A percentile compares a stretch with the other conserved stretches of the same genome.
These are phyloP conservation scores for Glycine tomentella DNA, from an alignment of 306 rosid species.

Conservation along the genomic window DNA sequence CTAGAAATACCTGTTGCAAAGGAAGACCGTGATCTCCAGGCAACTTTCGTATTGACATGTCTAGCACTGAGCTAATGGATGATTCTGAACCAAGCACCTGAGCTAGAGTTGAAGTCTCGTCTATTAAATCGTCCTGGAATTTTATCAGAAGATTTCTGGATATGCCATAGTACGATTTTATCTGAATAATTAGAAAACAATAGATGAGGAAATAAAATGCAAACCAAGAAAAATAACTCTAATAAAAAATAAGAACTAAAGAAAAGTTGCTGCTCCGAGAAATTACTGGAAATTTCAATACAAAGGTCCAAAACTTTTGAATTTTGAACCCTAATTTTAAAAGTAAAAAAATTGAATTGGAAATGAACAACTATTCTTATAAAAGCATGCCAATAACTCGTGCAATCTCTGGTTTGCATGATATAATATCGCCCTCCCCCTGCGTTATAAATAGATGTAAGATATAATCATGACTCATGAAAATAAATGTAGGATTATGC, in stretches of 20 bases:
- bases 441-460: too few species aligned
- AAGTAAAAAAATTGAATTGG: not conserved
- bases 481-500: too few species aligned
- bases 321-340: not conserved
- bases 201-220: not conserved
- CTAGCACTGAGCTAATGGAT: too few species aligned
- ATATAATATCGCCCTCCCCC: too few species aligned
- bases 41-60: too few species aligned
- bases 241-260: not conserved
- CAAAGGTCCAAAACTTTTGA: not conserved
- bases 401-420: too few species aligned
- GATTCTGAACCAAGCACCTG: too few species aligned
- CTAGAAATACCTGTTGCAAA: too few species aligned
- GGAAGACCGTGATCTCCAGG: too few species aligned
- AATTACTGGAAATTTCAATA: constrained; percentile 9
- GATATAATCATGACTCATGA: not conserved
- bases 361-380: constrained; percentile 7
- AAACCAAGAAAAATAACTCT: constrained; percentile 10
- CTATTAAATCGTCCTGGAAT: constrained; percentile 86
- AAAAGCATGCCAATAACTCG: too few species aligned
- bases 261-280: not conserved
- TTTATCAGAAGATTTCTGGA: constrained; percentile 91
- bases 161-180: constrained; percentile 90
- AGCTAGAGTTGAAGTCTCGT: too few species aligned
- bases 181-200: constrained; percentile 59